Evolutionary conservation across 805 yeast species (phyloP).

Genomic region (Nakazawaea populi): DNA sequence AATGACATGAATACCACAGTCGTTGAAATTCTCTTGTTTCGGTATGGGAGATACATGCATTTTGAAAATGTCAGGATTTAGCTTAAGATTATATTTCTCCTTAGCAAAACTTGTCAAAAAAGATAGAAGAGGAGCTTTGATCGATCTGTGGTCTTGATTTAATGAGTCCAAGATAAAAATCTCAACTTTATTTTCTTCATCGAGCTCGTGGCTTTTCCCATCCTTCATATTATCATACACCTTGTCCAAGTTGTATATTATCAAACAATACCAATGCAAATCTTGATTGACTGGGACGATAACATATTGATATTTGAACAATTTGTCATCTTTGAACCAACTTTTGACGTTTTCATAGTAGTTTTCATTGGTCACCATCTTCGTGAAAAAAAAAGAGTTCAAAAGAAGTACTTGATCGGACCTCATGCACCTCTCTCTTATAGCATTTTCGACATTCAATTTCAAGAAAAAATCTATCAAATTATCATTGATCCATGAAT

Average conservation of each 20-base stretch:
- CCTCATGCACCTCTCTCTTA: conserved; percentile 17
- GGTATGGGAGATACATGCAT: conserved; percentile 58
- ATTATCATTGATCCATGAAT: conserved; percentile 87
- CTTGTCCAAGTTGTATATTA: conserved; percentile 47
- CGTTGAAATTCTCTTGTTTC: conserved; percentile 81
- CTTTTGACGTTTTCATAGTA: conserved; percentile 61
- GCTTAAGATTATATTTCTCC: conserved; percentile 42
- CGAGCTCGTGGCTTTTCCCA: not conserved
- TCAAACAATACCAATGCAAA: conserved; percentile 84
- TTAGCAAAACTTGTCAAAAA: conserved; percentile 65
- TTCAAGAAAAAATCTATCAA: conserved; percentile 80
- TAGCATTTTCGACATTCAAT: conserved; percentile 37
- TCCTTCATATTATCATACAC: not conserved
- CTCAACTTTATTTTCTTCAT: conserved; percentile 25
- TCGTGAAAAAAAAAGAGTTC: conserved; percentile 80
- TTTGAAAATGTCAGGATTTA: conserved; percentile 15
- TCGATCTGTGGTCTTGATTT: conserved; percentile 47
- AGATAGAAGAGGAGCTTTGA: conserved; percentile 45
- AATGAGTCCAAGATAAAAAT: conserved; percentile 75
- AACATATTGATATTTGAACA: conserved; percentile 51
- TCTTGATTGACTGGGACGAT: conserved; percentile 79
- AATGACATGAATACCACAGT: conserved; percentile 91
- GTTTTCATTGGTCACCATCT: conserved; percentile 34
- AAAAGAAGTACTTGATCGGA: conserved; percentile 45
- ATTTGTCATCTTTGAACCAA: conserved; percentile 68